A percentile compares a stretch with the other conserved stretches of the same genome.
phyloP scores from a whole-genome alignment of 768 basidiomycete species.

The Trametes cinnabarina region DNA sequence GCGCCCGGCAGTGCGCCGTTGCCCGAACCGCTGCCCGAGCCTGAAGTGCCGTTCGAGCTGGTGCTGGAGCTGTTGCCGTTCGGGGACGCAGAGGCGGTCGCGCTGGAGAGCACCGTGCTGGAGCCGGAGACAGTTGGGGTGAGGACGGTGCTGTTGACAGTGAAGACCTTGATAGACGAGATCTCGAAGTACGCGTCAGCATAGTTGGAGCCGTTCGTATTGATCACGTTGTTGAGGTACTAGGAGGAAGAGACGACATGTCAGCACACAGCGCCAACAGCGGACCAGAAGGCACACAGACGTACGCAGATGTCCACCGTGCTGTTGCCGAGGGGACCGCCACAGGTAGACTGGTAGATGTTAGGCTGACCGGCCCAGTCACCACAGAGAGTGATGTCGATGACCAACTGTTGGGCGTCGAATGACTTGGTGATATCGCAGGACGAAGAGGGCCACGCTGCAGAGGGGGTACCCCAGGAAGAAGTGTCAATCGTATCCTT shows the following conservation, averaged over 20 bases:
- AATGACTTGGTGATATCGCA: slow-evolving; percentile 47
- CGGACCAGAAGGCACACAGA: neutral
- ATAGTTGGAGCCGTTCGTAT: slow-evolving; percentile 41
- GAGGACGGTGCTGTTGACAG: slow-evolving; percentile 13
- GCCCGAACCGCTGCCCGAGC: neutral
- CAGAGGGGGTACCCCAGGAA: slow-evolving; percentile 47
- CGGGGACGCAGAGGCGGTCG: neutral
- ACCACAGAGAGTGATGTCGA: slow-evolving; percentile 59
- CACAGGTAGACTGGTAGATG: slow-evolving; percentile 44
- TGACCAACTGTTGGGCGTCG: slow-evolving; percentile 46
- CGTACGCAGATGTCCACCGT: slow-evolving; percentile 34
- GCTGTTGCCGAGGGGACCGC: slow-evolving; percentile 31
- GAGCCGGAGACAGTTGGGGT: slow-evolving; percentile 3
- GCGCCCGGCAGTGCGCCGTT: neutral
- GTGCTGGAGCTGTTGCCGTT: neutral
- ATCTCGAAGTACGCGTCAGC: slow-evolving; percentile 60
- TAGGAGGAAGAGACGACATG: neutral
- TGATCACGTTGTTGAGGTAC: slow-evolving; percentile 51
- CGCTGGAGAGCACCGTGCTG: slow-evolving; percentile 7
- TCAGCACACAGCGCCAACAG: neutral
- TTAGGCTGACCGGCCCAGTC: slow-evolving; percentile 49
- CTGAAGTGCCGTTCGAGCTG: neutral
- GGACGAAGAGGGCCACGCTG: slow-evolving; percentile 36
- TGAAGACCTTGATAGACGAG: slow-evolving; percentile 54
- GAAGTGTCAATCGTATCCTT: slow-evolving; percentile 35